Conservation (phyloP, 805 yeast species). For the Tetrapisispora namnaoensis region DNA sequence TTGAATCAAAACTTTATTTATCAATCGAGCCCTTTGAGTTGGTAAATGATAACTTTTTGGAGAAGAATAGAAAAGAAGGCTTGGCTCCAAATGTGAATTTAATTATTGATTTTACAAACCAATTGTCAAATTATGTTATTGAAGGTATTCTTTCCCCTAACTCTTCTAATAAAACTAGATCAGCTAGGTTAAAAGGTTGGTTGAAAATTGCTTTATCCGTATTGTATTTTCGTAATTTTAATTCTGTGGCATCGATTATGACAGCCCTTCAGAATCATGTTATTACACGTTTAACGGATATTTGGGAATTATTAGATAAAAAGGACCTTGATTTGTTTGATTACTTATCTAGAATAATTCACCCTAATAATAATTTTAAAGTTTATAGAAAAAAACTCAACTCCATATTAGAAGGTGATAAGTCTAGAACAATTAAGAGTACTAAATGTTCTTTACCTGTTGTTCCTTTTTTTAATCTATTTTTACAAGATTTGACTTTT, state of each 20-base stretch:
- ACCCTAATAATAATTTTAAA: conserved; percentile 64
- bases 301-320: conserved; percentile 50
- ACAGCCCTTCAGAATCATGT: conserved; percentile 67
- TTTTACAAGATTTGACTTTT: conserved; percentile 70
- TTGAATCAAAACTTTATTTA: conserved; percentile 60
- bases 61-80: conserved; percentile 47
- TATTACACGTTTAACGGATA: conserved; percentile 47
- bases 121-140: conserved; percentile 60
- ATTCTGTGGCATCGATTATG: conserved; percentile 69
- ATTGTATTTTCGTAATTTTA: conserved; percentile 62
- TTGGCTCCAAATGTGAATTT: conserved; percentile 55
- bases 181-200: conserved; percentile 56
- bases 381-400: conserved; percentile 57
- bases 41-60: conserved; percentile 51
- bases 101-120: conserved; percentile 59
- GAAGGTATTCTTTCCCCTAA: conserved; percentile 56
- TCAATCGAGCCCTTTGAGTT: conserved; percentile 56
- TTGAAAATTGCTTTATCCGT: conserved; percentile 64
- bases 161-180: conserved; percentile 37
- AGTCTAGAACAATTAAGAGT: conserved; percentile 4
- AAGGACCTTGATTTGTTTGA: conserved; percentile 55
- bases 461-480: conserved; percentile 68
- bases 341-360: conserved; percentile 56
- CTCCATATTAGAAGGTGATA: conserved; percentile 39
- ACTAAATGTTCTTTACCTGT: conserved; percentile 39